Base-by-base conservation (phyloP, 805 yeast species). In the Pichia phayaonensis region DNA sequence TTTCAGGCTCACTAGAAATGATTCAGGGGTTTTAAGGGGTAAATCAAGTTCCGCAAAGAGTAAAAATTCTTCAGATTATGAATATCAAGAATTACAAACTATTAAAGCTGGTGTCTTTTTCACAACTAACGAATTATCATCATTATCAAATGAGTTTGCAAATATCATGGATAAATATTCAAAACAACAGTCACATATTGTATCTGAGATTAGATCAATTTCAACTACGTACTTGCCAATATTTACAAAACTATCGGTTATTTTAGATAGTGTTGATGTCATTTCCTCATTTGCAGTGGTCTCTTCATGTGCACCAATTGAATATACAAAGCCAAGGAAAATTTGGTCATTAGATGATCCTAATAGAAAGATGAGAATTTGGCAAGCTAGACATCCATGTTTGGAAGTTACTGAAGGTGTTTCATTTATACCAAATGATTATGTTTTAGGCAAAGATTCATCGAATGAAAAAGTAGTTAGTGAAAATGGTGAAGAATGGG, bases 71-170 rank as follows among this genome's bases (percentile, higher is more conserved):
- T 26, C 38, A 12, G 69, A 72, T 45, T 73, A 72, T 50, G 75
- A 78, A 40, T 90, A 83, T 63, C 76, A 76, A 47, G 97, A 94
- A 65, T 72, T 92, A 42, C 86, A 90, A 47, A 92, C 97, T 0
- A 95, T 89, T 29, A 94, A 94, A 64, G 96, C 97, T 2, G 99
- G 99, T 51, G 92, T 92, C 5, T 89, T 76, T 65, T 94, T 94
- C 72, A 89, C 96, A 11, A 88, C 96, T 1, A 66, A 72, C 42
- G 75, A 75, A 54, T 71, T 94, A 57, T 73, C 78, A 41, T 72
- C 74, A n/a, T 70, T 83, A 36, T 81, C 90, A 15, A 69, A 72
- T 38, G 79, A 81, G 51, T 82, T 81, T 57, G 68, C 70, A 15
- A 79, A 79, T 43, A 70, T 84, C 23, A 81, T 82, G 53, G 72